Conservation (phyloP, 768 basidiomycete species). For the Mycena vulgaris region DNA sequence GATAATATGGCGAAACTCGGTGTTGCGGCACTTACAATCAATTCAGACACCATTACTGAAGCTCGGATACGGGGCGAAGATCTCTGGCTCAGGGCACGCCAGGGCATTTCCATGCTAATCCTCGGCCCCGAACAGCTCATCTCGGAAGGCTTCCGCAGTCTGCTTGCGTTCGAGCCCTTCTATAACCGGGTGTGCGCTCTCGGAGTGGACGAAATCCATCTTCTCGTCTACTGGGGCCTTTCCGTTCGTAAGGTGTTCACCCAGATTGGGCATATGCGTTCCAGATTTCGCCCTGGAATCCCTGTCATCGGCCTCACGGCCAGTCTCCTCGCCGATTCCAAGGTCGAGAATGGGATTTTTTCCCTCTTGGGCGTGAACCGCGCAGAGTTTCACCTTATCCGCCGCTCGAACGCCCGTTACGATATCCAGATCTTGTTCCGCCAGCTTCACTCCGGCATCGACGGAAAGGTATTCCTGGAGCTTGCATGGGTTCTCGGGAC, state of each 20-base stretch:
- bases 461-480: slow-evolving; percentile 39
- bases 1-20: slow-evolving; percentile 30
- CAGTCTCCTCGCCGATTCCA: slow-evolving; percentile 38
- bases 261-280: slow-evolving; percentile 42
- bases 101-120: slow-evolving; percentile 36
- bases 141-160: slow-evolving; percentile 34
- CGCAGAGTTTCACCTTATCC: slow-evolving; percentile 41
- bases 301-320: slow-evolving; percentile 40
- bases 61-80: slow-evolving; percentile 32
- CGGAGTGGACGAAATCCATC: slow-evolving; percentile 48
- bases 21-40: slow-evolving; percentile 40
- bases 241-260: slow-evolving; percentile 41
- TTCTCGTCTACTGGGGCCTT: slow-evolving; percentile 45
- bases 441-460: slow-evolving; percentile 35
- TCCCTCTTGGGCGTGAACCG: slow-evolving; percentile 40
- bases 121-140: slow-evolving; percentile 36
- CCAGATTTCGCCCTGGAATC: slow-evolving; percentile 30
- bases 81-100: background rate
- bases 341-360: slow-evolving; percentile 31
- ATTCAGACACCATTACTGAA: slow-evolving; percentile 35
- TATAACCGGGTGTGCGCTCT: slow-evolving; percentile 38
- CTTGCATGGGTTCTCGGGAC: slow-evolving; percentile 43
- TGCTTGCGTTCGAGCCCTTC: slow-evolving; percentile 40
- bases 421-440: slow-evolving; percentile 45
- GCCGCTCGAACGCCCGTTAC: slow-evolving; percentile 44